Evolutionary conservation across 1,284 basidiomycete species (phyloP).

Genomic region (Flammula alnicola): DNA sequence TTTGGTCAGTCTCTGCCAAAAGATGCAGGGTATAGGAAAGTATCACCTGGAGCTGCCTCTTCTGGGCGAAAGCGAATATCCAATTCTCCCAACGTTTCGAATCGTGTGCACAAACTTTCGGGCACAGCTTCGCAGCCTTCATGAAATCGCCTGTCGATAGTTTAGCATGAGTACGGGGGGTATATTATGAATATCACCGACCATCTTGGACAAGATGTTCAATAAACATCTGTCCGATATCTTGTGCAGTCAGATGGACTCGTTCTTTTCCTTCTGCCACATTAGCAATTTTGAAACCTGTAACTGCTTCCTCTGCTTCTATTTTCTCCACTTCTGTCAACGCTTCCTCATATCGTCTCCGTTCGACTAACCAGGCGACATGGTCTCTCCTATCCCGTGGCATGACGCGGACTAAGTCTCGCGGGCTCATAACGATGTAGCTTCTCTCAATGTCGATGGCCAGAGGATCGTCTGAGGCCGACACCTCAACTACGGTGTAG

Average conservation of each 20-base stretch:
- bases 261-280: conserved; percentile 28
- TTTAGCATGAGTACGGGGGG: conserved; percentile 6
- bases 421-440: conserved; percentile 87
- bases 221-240: conserved; percentile 86
- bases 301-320: conserved; percentile 34
- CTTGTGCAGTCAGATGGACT: conserved; percentile 61
- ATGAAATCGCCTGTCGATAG: conserved; percentile 66
- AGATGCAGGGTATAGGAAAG: not conserved
- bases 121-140: conserved; percentile 86
- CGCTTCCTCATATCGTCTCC: conserved; percentile 87
- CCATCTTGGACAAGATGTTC: conserved; percentile 80
- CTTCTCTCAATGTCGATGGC: conserved; percentile 36
- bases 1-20: not conserved
- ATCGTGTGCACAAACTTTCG: conserved; percentile 86
- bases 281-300: conserved; percentile 10
- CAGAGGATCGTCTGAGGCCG: conserved; percentile 32
- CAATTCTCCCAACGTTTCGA: conserved; percentile 90
- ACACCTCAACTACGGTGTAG: conserved; percentile 68
- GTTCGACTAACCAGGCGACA: conserved; percentile 91
- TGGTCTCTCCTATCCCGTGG: conserved; percentile 91
- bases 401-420: conserved; percentile 84
- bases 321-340: conserved; percentile 82
- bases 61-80: conserved; percentile 91
- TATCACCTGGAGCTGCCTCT: conserved; percentile 77
- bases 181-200: conserved; percentile 34